Evolutionary conservation across 2,329 filamentous ascomycete genomes (phyloP).

Genomic region (Arthrobotrys pseudoclavata): DNA sequence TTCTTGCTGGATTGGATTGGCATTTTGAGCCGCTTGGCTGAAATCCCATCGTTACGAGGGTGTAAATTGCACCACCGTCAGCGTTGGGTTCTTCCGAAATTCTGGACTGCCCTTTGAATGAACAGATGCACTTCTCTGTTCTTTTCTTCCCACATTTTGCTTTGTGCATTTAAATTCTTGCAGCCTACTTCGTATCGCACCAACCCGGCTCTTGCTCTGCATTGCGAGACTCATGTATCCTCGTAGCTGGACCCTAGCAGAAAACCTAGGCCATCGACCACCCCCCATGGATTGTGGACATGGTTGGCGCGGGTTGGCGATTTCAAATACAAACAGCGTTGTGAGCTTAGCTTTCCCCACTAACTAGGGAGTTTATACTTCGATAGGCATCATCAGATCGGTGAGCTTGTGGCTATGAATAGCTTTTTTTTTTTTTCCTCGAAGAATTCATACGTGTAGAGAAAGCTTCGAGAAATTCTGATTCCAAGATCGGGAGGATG

Average conservation of each 20-base stretch:
- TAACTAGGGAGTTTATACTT: constrained; percentile 1
- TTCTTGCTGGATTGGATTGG: constrained; percentile 29
- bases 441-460: neutral
- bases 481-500: neutral
- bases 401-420: constrained; percentile 47
- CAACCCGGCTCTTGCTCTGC: constrained; percentile 26
- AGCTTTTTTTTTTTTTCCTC: neutral
- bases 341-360: constrained; percentile 27
- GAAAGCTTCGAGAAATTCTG: constrained; percentile 34
- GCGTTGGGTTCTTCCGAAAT: constrained; percentile 8
- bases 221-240: constrained; percentile 13
- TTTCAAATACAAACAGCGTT: constrained; percentile 49
- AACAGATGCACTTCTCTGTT: too few species aligned
- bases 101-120: constrained; percentile 20
- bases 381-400: constrained; percentile 39
- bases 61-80: constrained; percentile 32
- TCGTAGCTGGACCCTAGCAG: constrained; percentile 29
- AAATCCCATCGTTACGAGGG: constrained; percentile 20
- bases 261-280: constrained; percentile 32
- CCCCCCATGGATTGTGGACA: constrained; percentile 26
- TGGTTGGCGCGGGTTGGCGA: constrained; percentile 39
- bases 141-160: constrained; percentile 13
- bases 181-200: constrained; percentile 43
- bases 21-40: constrained; percentile 58
- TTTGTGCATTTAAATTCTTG: constrained; percentile 14